Evolutionary conservation across 352 stramenopile genomes (phyloP), one percentile per base, ranked within the genome.

Genomic region (Phytophthora ohioensis): DNA sequence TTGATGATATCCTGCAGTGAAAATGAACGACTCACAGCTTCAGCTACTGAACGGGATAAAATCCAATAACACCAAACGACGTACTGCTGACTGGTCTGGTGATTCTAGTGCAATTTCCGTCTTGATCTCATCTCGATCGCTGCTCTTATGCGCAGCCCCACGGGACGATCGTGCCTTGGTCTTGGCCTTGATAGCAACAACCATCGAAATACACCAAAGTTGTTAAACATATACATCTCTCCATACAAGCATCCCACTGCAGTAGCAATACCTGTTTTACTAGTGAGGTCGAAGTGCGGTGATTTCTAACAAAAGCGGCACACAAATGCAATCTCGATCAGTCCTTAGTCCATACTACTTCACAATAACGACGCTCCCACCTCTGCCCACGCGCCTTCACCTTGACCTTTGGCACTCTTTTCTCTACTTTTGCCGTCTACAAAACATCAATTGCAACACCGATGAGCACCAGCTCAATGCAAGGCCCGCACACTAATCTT

Each of bases 1-100:
- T 93, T 93, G 45, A 93, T 74, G 11, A 93, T 90, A 10, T 82
- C 64, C 80, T 93, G 69, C 39, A 52, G 41, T n/a, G 31, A 60
- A 12, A 67, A 55, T 15, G 12, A 67, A 27, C n/a, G 36, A 63
- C 35, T 62, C 43, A 43, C n/a, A 41, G 17, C 27, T 56, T 53
- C 30, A 35, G 43, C 31, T 53, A 60, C 17, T 48, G 36, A 45
- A 51, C 9, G 9, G 3, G 30, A n/a, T 9, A 52, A 9, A 21
- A 47, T 17, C 3, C 11, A 53, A 30, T 15, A 15, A 11, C 7
- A 10, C 31, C 9, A 1, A 5, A 51, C 27, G 12, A 62, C 64
- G 51, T 69, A 67, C 66, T 51, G 51, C 41, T 46, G 57, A 57
- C 15, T 51, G 51, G 4, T 11, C 34, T 27, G 60, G 35, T 39